These are phyloP conservation scores for Sphagnum magellanicum DNA, from an alignment of 228 moss, liverwort and hornwort genomes.

Conservation along the genomic window DNA sequence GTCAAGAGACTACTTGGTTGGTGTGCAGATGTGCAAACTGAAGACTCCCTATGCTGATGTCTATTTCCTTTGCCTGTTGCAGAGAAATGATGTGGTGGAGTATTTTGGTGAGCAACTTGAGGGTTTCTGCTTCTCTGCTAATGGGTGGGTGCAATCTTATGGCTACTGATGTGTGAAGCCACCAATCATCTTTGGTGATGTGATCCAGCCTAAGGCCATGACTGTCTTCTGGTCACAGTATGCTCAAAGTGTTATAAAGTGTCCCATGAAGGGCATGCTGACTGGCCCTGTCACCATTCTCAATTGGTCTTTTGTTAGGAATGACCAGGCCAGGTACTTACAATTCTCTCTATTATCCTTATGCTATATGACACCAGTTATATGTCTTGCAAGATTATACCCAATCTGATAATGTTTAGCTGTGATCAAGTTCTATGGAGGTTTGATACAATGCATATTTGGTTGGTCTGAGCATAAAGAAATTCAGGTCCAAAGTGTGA, in stretches of 20 bases:
- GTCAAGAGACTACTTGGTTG: too few species aligned
- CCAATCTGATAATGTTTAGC: too few species aligned
- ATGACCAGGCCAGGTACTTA: slow-evolving; percentile 62
- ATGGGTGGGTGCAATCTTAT: slow-evolving; percentile 71
- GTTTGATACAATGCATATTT: too few species aligned
- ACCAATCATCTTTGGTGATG: slow-evolving; percentile 89
- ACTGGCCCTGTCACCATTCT: slow-evolving; percentile 65
- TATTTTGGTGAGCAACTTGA: slow-evolving; percentile 58
- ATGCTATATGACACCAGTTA: too few species aligned
- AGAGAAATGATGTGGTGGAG: slow-evolving; percentile 69
- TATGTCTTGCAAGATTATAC: too few species aligned
- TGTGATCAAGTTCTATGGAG: too few species aligned
- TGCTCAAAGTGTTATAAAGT: slow-evolving; percentile 52
- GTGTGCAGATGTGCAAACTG: too few species aligned
- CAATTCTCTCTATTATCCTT: too few species aligned
- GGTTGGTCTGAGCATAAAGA: too few species aligned
- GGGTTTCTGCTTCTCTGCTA: slow-evolving; percentile 52
- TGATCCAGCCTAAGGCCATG: slow-evolving; percentile 79
- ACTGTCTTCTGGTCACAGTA: slow-evolving; percentile 92
- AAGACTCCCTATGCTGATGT: too few species aligned
- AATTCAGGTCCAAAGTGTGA: neutral
- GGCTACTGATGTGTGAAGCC: slow-evolving; percentile 80
- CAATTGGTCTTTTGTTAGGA: slow-evolving; percentile 94
- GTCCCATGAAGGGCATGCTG: slow-evolving; percentile 69
- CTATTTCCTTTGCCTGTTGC: neutral